These are phyloP conservation scores for Fistulifera solaris DNA, from an alignment of 108 stramenopile genomes.

Conservation along the genomic window DNA sequence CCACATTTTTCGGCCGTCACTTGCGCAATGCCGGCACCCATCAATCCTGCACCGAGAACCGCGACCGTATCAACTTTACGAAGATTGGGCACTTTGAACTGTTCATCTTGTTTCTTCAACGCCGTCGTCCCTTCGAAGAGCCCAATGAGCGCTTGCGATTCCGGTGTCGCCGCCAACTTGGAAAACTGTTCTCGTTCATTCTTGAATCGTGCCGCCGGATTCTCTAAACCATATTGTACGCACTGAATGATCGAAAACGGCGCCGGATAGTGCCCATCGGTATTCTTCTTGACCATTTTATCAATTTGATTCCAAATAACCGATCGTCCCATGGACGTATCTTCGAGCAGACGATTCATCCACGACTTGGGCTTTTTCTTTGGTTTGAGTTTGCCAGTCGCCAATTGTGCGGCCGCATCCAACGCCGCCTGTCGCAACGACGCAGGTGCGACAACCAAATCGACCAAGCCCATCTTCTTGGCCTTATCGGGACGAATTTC, in stretches of 20 bases:
- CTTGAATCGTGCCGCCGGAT: constrained; percentile 58
- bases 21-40: constrained; percentile 99
- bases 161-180: constrained; percentile 91
- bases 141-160: constrained; percentile 91
- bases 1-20: constrained; percentile 92
- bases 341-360: constrained; percentile 82
- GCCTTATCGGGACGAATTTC: constrained; percentile 93
- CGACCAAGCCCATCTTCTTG: constrained; percentile 96
- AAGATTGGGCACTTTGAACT: constrained; percentile 60
- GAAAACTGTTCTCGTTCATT: constrained; percentile 94
- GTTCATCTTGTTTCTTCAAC: constrained; percentile 83
- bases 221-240: constrained; percentile 82
- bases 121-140: constrained; percentile 93
- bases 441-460: constrained; percentile 88
- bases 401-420: constrained; percentile 71
- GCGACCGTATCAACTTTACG: constrained; percentile 84
- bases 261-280: constrained; percentile 94
- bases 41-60: constrained; percentile 97
- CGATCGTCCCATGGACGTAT: constrained; percentile 77
- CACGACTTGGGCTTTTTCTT: constrained; percentile 78
- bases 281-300: constrained; percentile 91
- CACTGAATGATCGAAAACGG: constrained; percentile 92
- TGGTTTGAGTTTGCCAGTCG: constrained; percentile 79
- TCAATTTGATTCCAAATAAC: constrained; percentile 90
- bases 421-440: constrained; percentile 85